Conservation (phyloP, 495 filamentous ascomycete species). For the Penicillium chermesinum region DNA sequence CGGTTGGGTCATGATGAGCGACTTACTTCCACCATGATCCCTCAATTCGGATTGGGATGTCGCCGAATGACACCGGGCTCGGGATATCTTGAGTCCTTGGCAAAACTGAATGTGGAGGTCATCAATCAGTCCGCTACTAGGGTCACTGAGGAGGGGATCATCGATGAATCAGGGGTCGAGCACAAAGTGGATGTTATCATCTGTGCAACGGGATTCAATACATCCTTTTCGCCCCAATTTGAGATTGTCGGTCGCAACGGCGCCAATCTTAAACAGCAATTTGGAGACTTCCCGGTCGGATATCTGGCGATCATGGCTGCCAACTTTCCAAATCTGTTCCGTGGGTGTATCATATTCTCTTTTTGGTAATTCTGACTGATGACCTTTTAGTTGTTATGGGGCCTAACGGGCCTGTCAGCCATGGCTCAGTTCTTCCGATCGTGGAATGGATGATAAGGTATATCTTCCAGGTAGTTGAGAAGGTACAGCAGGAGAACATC, state of each 20-base stretch:
- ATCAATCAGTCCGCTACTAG: conserved; percentile 40
- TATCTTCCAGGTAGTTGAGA: conserved; percentile 38
- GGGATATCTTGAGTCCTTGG: conserved; percentile 38
- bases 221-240: conserved; percentile 30
- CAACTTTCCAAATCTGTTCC: conserved; percentile 45
- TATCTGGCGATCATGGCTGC: conserved; percentile 36
- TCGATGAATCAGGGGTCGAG: conserved; percentile 15
- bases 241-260: conserved; percentile 30
- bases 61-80: conserved; percentile 43
- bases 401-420: conserved; percentile 49
- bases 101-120: conserved; percentile 41
- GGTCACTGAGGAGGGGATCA: conserved; percentile 46
- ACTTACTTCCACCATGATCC: conserved; percentile 38
- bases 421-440: conserved; percentile 45
- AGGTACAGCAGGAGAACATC: conserved; percentile 41
- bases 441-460: conserved; percentile 43
- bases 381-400: conserved; percentile 41
- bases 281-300: conserved; percentile 20
- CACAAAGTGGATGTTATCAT: conserved; percentile 43
- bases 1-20: conserved; percentile 32
- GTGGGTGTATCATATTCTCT: background rate
- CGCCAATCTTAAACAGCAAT: conserved; percentile 16
- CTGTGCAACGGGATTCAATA: conserved; percentile 47
- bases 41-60: conserved; percentile 44
- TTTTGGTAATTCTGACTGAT: background rate